Conservation (phyloP, 2,329 filamentous ascomycete species). For the Venturia aucupariae region DNA sequence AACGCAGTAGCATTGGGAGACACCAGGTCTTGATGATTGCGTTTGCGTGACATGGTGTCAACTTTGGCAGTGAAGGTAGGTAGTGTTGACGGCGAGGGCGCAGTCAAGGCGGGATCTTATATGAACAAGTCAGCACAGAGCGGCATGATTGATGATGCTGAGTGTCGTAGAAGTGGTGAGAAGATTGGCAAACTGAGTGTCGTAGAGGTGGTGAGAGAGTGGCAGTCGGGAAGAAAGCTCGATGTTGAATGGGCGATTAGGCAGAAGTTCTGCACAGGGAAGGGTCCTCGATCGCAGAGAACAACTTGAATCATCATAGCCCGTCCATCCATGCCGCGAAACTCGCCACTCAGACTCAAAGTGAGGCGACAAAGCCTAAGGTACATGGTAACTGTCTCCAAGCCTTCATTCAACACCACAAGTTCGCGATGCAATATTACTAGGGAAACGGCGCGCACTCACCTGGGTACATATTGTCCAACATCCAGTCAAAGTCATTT, state of each 20-base stretch:
- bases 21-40: not conserved
- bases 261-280: not conserved
- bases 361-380: not conserved
- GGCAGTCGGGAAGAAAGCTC: too few species aligned
- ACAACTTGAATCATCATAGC: too few species aligned
- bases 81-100: not conserved
- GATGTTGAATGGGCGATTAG: not conserved
- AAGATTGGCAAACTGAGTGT: too few species aligned
- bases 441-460: not conserved
- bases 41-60: slow-evolving; percentile 13
- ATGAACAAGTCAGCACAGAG: not conserved
- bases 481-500: not conserved
- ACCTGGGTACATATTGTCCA: not conserved
- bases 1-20: not conserved
- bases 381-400: not conserved
- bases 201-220: too few species aligned
- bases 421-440: not conserved
- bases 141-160: not conserved
- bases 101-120: not conserved
- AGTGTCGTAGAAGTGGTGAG: too few species aligned
- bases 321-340: too few species aligned
- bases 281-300: not conserved
- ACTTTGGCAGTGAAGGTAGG: slow-evolving; percentile 1
- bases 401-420: not conserved
- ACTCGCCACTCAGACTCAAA: not conserved